Conservation (phyloP, 371 early-diverging fungal genomes). For the Blakeslea trispora region DNA sequence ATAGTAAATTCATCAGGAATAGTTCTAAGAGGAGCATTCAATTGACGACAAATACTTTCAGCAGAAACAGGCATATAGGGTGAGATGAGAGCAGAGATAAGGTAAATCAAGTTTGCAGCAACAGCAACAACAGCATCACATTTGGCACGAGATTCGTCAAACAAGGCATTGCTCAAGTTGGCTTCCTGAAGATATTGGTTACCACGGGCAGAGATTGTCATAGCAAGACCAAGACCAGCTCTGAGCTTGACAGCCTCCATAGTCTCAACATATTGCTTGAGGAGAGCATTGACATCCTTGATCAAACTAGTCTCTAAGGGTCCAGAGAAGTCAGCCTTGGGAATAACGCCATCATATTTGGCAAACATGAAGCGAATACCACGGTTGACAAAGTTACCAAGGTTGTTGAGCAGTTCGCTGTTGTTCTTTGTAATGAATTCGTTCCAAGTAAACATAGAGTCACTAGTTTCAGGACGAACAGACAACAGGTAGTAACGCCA, state of each 20-base stretch:
- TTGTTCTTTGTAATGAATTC: constrained; percentile 96
- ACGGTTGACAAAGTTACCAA: constrained; percentile 99
- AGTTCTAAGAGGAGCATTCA: constrained; percentile 77
- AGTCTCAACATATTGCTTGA: constrained; percentile 75
- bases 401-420: constrained; percentile 94
- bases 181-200: constrained; percentile 96
- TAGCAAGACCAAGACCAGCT: constrained; percentile 80
- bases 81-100: constrained; percentile 83
- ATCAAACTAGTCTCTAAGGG: constrained; percentile 65
- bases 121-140: constrained; percentile 88
- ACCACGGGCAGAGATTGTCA: constrained; percentile 94
- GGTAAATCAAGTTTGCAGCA: constrained; percentile 85
- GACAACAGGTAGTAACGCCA: constrained; percentile 99
- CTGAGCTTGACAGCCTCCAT: constrained; percentile 90
- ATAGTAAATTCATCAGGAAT: constrained; percentile 75
- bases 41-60: constrained; percentile 75
- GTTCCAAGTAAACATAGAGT: constrained; percentile 95
- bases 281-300: constrained; percentile 80
- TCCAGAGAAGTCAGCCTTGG: constrained; percentile 55
- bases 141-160: constrained; percentile 69
- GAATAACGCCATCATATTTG: constrained; percentile 83
- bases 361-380: constrained; percentile 91
- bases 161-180: constrained; percentile 87
- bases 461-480: constrained; percentile 97
- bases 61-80: constrained; percentile 96